phyloP scores from a whole-genome alignment of 768 basidiomycete genomes.

The Amylocystis lapponica region DNA sequence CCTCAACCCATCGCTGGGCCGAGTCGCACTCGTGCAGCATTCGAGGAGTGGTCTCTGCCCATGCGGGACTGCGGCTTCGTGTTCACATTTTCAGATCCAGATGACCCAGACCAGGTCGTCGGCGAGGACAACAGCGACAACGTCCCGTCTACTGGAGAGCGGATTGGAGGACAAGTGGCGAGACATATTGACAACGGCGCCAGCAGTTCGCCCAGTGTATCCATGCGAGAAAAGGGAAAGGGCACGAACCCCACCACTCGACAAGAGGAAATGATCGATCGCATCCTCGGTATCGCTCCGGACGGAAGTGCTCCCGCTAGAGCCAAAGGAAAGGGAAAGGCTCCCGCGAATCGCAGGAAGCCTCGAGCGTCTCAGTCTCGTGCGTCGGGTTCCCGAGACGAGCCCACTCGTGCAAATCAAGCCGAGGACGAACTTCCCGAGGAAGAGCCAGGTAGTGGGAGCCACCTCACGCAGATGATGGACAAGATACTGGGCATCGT shows the following conservation, averaged over 20 bases:
- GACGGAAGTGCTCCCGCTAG: background rate
- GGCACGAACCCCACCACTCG: background rate
- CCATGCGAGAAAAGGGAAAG: background rate
- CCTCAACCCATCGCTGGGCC: too few relatives aligned
- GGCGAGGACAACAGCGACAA: conserved; percentile 5
- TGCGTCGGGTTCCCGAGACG: background rate
- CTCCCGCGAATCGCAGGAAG: background rate
- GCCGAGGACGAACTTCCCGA: background rate
- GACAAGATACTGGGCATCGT: background rate
- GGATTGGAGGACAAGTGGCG: background rate
- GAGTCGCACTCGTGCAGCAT: too few relatives aligned
- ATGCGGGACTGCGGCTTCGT: conserved; percentile 14
- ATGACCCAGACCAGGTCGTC: conserved; percentile 16
- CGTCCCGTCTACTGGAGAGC: conserved; percentile 1
- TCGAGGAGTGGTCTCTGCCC: conserved; percentile 5
- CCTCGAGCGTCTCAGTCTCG: background rate
- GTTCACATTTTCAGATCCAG: conserved; percentile 21
- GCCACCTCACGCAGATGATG: background rate
- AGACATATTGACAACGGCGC: background rate
- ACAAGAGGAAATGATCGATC: background rate
- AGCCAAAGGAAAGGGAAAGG: background rate
- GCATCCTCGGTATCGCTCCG: background rate
- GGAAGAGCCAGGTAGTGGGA: too few relatives aligned
- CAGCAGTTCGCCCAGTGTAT: background rate
- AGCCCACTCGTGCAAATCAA: background rate